phyloP scores from a whole-genome alignment of 164 flowering plant genomes.

The Kalanchoe fedtschenkoi region DNA sequence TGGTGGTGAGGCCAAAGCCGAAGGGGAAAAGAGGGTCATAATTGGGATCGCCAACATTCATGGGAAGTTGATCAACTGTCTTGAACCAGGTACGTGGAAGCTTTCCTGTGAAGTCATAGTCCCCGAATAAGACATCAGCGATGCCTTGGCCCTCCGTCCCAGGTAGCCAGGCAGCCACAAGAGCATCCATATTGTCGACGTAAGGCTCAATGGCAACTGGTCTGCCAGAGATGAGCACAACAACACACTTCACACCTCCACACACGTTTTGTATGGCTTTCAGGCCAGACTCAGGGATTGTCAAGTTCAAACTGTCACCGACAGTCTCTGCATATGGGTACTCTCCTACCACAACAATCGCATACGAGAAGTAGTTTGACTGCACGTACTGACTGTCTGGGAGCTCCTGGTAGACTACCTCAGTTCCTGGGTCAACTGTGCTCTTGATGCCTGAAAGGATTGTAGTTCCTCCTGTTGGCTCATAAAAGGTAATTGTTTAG shows the following conservation, averaged over 20 bases:
- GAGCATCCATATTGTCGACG: neutral
- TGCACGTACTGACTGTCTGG: neutral
- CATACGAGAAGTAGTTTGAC: conserved; percentile 2
- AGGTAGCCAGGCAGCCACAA: conserved; percentile 8
- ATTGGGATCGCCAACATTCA: conserved; percentile 5
- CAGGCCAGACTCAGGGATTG: conserved; percentile 7
- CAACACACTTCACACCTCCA: conserved; percentile 4
- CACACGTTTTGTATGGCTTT: conserved; percentile 4
- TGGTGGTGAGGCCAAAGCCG: conserved; percentile 5
- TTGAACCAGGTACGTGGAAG: conserved; percentile 8
- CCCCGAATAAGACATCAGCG: conserved; percentile 4
- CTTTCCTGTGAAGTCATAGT: conserved; percentile 7
- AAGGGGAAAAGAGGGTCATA: conserved; percentile 9
- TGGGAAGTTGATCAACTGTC: conserved; percentile 9
- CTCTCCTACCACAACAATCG: conserved; percentile 1
- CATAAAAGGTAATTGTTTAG: neutral
- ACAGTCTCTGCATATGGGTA: conserved; percentile 1
- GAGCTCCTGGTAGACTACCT: conserved; percentile 3
- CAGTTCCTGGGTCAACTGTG: neutral
- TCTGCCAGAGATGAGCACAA: conserved; percentile 4
- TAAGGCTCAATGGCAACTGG: conserved; percentile 8
- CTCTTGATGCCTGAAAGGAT: neutral
- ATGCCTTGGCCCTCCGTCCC: conserved; percentile 8
- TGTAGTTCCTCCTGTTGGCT: conserved; percentile 6
- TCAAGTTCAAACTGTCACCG: conserved; percentile 7